Percentiles rank a stretch among this genome's conserved stretches.
Evolutionary conservation across 495 filamentous ascomycete genomes (phyloP).

Genomic region (Beverwykella pulmonaria): DNA sequence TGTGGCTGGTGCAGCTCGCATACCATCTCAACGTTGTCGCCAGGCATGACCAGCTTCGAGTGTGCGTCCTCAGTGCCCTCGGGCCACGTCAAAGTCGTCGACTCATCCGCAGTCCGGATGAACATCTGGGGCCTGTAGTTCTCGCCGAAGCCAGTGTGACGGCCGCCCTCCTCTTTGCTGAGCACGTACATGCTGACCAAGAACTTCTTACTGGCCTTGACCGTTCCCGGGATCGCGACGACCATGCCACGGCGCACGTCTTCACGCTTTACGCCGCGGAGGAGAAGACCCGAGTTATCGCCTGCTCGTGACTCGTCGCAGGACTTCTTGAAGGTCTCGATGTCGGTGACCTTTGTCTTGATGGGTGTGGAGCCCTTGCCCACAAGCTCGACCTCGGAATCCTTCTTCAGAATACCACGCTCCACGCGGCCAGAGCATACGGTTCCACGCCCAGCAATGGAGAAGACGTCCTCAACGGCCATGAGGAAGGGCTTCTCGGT

Average conservation of each 20-base stretch:
- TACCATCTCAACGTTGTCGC: conserved; percentile 97
- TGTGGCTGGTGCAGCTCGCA: conserved; percentile 77
- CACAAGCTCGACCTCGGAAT: conserved; percentile 88
- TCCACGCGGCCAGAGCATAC: conserved; percentile 96
- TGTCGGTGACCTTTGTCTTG: conserved; percentile 99
- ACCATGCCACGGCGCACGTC: conserved; percentile 95
- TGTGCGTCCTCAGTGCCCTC: conserved; percentile 67
- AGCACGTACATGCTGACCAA: conserved; percentile 93
- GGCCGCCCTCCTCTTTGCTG: conserved; percentile 95
- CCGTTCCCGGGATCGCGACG: conserved; percentile 72
- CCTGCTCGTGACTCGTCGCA: conserved; percentile 91
- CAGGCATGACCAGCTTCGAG: conserved; percentile 85
- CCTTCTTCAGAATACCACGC: conserved; percentile 89
- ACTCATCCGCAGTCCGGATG: conserved; percentile 90
- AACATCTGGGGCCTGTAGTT: conserved; percentile 97
- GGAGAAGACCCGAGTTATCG: conserved; percentile 96
- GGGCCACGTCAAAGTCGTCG: conserved; percentile 78
- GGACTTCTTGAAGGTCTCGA: conserved; percentile 99
- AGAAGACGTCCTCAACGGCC: conserved; percentile 98
- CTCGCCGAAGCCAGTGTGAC: conserved; percentile 86
- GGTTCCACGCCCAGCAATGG: conserved; percentile 94
- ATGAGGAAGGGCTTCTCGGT: conserved; percentile 98
- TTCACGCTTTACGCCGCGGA: conserved; percentile 92
- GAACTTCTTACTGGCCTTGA: conserved; percentile 85
- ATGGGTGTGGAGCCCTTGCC: conserved; percentile 75